Percentiles rank a stretch among this genome's conserved stretches.
Conservation (phyloP, 495 filamentous ascomycete species). For the Annulohypoxylon nitens region DNA sequence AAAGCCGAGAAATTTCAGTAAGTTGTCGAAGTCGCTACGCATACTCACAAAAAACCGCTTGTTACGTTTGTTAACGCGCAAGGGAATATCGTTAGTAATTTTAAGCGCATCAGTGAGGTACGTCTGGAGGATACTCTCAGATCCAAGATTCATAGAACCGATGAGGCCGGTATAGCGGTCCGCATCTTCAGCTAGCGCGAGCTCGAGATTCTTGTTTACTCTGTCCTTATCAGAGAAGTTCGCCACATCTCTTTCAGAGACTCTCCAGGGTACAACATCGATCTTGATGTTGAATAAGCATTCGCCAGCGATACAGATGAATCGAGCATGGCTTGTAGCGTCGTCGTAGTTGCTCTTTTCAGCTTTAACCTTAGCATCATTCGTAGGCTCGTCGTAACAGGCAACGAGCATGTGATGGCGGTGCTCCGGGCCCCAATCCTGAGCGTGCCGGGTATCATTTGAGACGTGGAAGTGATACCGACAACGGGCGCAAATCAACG, state of each 20-base stretch:
- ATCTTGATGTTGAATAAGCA: conserved; percentile 71
- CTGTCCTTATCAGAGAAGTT: conserved; percentile 69
- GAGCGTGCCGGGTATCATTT: conserved; percentile 16
- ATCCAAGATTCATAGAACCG: conserved; percentile 60
- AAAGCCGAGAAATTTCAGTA: conserved; percentile 77
- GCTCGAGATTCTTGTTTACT: conserved; percentile 65
- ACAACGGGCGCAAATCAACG: conserved; percentile 41
- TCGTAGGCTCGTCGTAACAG: conserved; percentile 14
- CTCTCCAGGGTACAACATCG: conserved; percentile 62
- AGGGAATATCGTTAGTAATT: conserved; percentile 47
- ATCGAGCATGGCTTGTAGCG: conserved; percentile 51
- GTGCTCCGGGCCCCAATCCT: conserved; percentile 28
- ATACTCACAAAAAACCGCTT: conserved; percentile 79
- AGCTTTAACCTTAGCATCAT: not conserved
- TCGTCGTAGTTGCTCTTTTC: conserved; percentile 22
- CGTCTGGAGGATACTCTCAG: conserved; percentile 67
- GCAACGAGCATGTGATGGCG: conserved; percentile 48
- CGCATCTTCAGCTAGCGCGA: conserved; percentile 68
- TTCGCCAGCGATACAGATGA: conserved; percentile 69
- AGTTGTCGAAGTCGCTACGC: conserved; percentile 70
- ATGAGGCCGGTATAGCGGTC: conserved; percentile 68
- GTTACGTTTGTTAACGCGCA: conserved; percentile 75
- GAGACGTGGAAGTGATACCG: conserved; percentile 46
- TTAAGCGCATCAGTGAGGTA: conserved; percentile 74
- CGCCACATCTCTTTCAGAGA: conserved; percentile 48